Evolutionary conservation across 2,329 filamentous ascomycete species (phyloP).

Genomic region (Fusarium subtropicale): DNA sequence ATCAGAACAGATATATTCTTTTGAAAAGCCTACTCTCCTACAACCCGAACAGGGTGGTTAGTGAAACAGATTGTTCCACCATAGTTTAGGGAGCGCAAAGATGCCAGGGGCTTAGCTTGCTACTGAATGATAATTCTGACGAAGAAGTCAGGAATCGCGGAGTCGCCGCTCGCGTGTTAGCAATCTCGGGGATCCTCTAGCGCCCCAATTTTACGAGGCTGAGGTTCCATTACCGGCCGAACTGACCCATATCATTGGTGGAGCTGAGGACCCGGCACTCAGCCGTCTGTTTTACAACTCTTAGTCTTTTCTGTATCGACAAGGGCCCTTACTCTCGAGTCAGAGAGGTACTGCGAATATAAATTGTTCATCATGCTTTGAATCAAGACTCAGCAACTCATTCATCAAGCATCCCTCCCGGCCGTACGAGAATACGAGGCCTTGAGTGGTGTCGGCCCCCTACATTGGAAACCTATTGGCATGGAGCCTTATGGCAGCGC

Average conservation of each 20-base stretch:
- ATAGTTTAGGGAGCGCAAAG: too few species aligned
- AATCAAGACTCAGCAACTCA: background rate
- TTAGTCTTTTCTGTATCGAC: background rate
- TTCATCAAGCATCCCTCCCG: background rate
- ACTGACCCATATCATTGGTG: background rate
- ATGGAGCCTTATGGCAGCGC: background rate
- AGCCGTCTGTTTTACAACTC: background rate
- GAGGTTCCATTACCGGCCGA: background rate
- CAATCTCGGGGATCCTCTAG: background rate
- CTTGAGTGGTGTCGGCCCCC: background rate
- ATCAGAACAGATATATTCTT: background rate
- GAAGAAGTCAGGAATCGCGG: background rate
- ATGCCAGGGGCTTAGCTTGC: too few species aligned
- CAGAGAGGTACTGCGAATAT: background rate
- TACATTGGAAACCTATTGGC: background rate
- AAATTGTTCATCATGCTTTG: background rate
- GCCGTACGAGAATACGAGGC: background rate
- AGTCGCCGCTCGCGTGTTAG: background rate
- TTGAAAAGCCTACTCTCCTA: background rate
- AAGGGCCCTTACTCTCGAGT: background rate
- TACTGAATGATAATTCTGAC: too few species aligned
- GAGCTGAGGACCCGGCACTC: background rate
- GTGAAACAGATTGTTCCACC: background rate
- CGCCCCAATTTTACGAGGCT: background rate
- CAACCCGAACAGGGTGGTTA: background rate